A percentile compares a stretch with the other conserved stretches of the same genome.
Evolutionary conservation across 202 grass and related monocot genomes (phyloP).

Genomic region (Carex arenaria): DNA sequence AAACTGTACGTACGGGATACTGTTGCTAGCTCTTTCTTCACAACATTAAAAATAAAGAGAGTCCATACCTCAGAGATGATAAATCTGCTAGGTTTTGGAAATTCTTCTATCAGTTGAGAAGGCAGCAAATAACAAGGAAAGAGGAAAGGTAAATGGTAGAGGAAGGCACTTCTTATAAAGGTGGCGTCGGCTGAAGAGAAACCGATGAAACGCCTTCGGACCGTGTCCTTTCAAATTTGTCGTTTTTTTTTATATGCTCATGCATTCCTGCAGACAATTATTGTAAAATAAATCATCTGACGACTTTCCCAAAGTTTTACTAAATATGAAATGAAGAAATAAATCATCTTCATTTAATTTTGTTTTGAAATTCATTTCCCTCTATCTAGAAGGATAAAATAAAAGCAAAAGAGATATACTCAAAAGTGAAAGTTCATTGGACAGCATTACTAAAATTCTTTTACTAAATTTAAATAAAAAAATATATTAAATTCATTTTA

Average conservation of each 20-base stretch:
- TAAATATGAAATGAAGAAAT: slow-evolving; percentile 4
- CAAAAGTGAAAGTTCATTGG: background rate
- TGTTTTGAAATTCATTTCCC: slow-evolving; percentile 5
- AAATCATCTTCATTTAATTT: slow-evolving; percentile 14
- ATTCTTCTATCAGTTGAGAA: background rate
- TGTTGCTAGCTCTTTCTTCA: background rate
- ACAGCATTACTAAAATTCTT: background rate
- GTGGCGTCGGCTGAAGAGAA: slow-evolving; percentile 7
- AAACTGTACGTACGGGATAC: no score
- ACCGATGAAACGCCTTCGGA: slow-evolving; percentile 2
- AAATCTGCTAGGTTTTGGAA: background rate
- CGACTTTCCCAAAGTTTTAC: slow-evolving; percentile 6
- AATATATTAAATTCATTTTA: background rate
- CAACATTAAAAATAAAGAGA: background rate
- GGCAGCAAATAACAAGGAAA: background rate
- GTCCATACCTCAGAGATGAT: slow-evolving; percentile 7
- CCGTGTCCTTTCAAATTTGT: slow-evolving; percentile 6
- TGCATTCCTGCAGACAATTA: background rate
- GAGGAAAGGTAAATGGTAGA: slow-evolving; percentile 14
- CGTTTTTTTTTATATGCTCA: background rate
- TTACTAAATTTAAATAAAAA: slow-evolving; percentile 8
- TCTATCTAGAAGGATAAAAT: background rate
- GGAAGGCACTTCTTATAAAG: background rate
- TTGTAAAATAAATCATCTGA: background rate
- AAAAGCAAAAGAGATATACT: background rate